Evolutionary conservation across 2,329 filamentous ascomycete species (phyloP), one percentile per base, ranked within the genome.

Genomic region (Botrytis sinoallii): DNA sequence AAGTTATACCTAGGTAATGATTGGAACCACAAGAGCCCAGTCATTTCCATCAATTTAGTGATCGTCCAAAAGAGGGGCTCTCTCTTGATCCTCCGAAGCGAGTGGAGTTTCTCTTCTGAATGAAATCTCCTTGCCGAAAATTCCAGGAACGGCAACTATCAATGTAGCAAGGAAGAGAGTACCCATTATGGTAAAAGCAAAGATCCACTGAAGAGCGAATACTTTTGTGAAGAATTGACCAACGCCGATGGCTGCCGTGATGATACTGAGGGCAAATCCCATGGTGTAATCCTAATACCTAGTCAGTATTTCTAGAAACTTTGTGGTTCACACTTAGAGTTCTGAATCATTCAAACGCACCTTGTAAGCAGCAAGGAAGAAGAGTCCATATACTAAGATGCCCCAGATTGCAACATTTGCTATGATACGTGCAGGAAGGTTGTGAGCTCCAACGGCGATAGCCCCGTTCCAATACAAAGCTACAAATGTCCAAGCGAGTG

Each of bases 401-500:
- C 91, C 89, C 94, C 94, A 97, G 80, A 97, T 92, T 78, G 94
- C 94, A 77, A 97, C 85, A 81, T 97, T 97, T 70, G 93, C 94
- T 38, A 96, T 88, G 77, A 97, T 91, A 66, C 93, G 86, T n/a
- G 92, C 91, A 2, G 91, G 86, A 7, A 94, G 82, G 74, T 85
- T 88, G 73, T 90, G 84, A 12, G 90, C 87, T 80, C 93, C 86
- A n/a, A 95, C 88, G 81, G 93, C 92, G 66, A 95, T 90, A 32
- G 94, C 93, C 14, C 94, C 94, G 78, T 94, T 93, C 93, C 93
- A 97, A 85, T 95, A 95, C 71, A 97, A 86, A 44, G 93, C 92
- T 22, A 95, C 90, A 80, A 96, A 93, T 22, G 92, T 94, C 93
- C 93, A 97, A 1, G 92, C 93, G 77, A 97, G 85, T 9, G 94